Base-by-base conservation (phyloP, 176 grass and related monocot genomes). In the Melocanna baccifera region DNA sequence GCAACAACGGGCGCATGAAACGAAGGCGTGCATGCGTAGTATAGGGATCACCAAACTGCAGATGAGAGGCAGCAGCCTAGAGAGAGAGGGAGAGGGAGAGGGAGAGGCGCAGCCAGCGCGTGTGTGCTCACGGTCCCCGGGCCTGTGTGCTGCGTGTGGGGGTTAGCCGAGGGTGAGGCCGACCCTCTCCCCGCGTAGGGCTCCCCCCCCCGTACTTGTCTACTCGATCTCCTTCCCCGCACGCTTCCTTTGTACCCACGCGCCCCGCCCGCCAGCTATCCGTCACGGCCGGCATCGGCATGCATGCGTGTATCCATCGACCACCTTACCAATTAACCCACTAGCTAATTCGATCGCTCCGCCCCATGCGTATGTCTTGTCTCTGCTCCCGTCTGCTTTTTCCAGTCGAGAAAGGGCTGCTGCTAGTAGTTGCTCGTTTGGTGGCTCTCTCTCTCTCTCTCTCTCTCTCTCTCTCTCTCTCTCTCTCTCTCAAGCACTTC, bases 241-340 rank as follows among this genome's bases (percentile, higher is more conserved):
- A 86, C 84, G 84, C 75, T 86, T 86, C 65, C 75, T 79, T 86
- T 79, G 83, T 59, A 78, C 52, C 51, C 47, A 77, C 83, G 50
- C 83, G 26, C 13, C 65, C 48, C 13, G 62, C 48, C 73, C 8
- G 62, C 62, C 73, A 19, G 3, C 47, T 15, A 7, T 62, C 12
- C 26, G 7, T 29, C 61, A 29, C 61, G 62, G 14, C 29, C 62
- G 62, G 9, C 61, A 3, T 30, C 61, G 26, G 4, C 61, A 30
- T 64, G 62, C 61, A 28, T 6, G 62, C 23, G 1, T 23, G 3
- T 7, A 5, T 25, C n/a, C 0, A 26, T 55, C 18, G 18, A 9
- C 41, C 41, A 10, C 52, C 6, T 55, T 9, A 8, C 19, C 19
- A 8, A 22, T 55, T 1, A 9, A 9, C 2, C 52, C 48, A 51